phyloP scores from a whole-genome alignment of 1,284 basidiomycete species.

The Ceratobasidium sp. region DNA sequence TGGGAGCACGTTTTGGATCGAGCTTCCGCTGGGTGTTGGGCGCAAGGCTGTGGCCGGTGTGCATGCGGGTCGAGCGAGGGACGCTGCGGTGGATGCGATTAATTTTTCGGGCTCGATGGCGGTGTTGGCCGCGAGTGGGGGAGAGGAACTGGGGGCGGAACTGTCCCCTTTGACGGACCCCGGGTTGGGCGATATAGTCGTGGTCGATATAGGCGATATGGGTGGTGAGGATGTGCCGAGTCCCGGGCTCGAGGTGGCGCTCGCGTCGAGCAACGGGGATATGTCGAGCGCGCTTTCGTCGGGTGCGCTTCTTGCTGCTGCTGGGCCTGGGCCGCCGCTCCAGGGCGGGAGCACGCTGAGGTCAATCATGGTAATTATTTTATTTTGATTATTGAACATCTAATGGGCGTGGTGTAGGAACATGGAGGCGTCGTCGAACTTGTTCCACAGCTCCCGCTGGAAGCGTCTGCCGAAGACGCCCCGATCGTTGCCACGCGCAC shows the following conservation, averaged over 20 bases:
- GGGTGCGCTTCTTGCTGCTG: constrained; percentile 21
- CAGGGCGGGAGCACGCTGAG: constrained; percentile 33
- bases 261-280: constrained; percentile 33
- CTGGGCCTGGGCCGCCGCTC: constrained; percentile 7
- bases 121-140: neutral
- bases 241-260: neutral
- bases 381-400: neutral
- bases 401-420: constrained; percentile 2
- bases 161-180: neutral
- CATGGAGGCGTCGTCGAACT: constrained; percentile 41
- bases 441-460: constrained; percentile 26
- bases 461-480: constrained; percentile 17
- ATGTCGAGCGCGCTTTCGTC: constrained; percentile 15
- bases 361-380: constrained; percentile 28
- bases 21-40: constrained; percentile 57
- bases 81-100: constrained; percentile 40
- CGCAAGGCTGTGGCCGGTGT: constrained; percentile 42
- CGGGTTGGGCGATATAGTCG: neutral
- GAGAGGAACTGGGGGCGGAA: neutral
- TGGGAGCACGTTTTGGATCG: constrained; percentile 83
- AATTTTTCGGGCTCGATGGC: constrained; percentile 31
- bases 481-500: constrained; percentile 40
- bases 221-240: neutral
- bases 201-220: neutral
- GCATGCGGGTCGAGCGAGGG: constrained; percentile 24